Conservation (phyloP, 2,329 filamentous ascomycete genomes). For the Fusarium oxysporum region DNA sequence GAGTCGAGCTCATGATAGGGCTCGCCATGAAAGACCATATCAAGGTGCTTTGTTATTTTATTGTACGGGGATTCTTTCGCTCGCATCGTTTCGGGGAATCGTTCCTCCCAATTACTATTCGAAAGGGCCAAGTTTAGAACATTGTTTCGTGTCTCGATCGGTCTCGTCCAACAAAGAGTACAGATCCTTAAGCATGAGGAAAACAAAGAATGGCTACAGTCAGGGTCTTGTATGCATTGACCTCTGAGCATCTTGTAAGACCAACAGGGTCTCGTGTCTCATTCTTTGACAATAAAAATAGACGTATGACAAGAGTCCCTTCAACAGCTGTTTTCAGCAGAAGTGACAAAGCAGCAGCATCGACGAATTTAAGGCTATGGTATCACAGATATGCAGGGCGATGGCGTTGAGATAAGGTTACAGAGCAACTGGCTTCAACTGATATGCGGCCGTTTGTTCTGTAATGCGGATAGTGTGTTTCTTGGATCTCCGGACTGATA, state of each 20-base stretch:
- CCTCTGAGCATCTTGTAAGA: neutral
- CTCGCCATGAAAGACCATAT: neutral
- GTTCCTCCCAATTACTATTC: neutral
- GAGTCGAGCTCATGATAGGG: neutral
- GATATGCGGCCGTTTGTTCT: constrained; percentile 41
- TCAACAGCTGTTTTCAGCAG: neutral
- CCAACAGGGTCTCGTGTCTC: constrained; percentile 9
- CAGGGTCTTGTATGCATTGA: constrained; percentile 11
- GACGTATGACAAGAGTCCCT: neutral
- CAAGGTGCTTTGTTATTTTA: constrained; percentile 11
- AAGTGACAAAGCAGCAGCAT: constrained; percentile 26
- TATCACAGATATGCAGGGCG: constrained; percentile 31
- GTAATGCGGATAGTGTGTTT: constrained; percentile 38
- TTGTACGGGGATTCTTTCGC: neutral
- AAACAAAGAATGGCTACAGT: constrained; percentile 22
- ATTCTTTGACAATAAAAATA: constrained; percentile 36
- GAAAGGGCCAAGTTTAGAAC: constrained; percentile 1
- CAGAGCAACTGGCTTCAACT: constrained; percentile 26
- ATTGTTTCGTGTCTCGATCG: neutral
- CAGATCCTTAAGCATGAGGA: neutral
- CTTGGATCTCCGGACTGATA: constrained; percentile 41
- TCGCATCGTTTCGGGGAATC: neutral
- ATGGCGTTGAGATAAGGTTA: constrained; percentile 40
- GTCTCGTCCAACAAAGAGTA: constrained; percentile 22
- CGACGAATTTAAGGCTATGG: constrained; percentile 37